Percentiles rank a stretch among this genome's conserved stretches.
Evolutionary conservation across 1,284 basidiomycete genomes (phyloP).

Genomic region (Leccinum pachyderme): DNA sequence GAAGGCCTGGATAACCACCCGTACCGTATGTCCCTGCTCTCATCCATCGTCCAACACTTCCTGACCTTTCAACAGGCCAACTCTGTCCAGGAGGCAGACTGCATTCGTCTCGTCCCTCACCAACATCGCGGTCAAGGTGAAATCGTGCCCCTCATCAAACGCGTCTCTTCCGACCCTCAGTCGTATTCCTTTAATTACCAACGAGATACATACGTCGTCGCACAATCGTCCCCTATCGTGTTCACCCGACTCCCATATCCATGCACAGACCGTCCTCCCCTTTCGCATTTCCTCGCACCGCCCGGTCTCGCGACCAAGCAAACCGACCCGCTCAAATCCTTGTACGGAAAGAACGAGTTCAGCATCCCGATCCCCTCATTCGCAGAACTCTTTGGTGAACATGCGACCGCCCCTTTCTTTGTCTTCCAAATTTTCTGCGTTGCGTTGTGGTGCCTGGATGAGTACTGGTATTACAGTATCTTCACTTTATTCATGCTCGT

Average conservation of each 20-base stretch:
- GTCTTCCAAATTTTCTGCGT: constrained; percentile 97
- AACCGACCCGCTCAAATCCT: constrained; percentile 47
- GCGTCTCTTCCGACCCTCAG: constrained; percentile 50
- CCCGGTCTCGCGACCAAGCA: constrained; percentile 43
- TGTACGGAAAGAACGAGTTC: constrained; percentile 92
- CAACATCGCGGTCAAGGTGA: constrained; percentile 89
- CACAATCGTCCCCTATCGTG: constrained; percentile 53
- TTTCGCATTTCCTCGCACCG: constrained; percentile 67
- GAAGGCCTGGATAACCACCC: constrained; percentile 77
- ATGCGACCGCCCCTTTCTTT: constrained; percentile 93
- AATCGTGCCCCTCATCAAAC: constrained; percentile 78
- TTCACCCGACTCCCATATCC: constrained; percentile 92
- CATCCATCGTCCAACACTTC: background rate
- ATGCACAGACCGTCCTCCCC: constrained; percentile 68
- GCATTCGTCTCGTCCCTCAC: constrained; percentile 83
- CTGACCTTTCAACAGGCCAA: constrained; percentile 46
- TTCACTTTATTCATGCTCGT: constrained; percentile 97
- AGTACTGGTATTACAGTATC: constrained; percentile 97
- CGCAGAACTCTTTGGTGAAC: constrained; percentile 84
- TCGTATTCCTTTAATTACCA: constrained; percentile 94
- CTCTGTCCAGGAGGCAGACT: constrained; percentile 72
- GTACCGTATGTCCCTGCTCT: constrained; percentile 43
- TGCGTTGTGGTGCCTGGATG: constrained; percentile 92
- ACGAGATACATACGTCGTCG: constrained; percentile 88
- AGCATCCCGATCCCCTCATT: constrained; percentile 95